Conservation (phyloP, 495 filamentous ascomycete genomes). For the Xylaria curta region DNA sequence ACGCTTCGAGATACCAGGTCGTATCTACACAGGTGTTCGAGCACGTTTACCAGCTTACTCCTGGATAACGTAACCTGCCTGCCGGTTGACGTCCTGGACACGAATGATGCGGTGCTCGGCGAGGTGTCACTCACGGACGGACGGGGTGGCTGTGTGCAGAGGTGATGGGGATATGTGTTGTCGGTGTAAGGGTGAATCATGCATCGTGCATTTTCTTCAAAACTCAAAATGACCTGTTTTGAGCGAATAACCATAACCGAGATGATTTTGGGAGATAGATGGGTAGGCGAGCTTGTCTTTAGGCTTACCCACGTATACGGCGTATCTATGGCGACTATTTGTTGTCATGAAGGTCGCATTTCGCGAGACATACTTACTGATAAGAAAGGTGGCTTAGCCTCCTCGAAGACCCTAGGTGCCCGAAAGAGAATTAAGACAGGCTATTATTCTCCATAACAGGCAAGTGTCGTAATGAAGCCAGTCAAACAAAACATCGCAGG, state of each 20-base stretch:
- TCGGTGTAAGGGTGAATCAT: background rate
- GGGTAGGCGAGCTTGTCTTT: background rate
- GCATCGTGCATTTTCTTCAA: background rate
- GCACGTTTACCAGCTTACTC: background rate
- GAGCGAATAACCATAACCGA: constrained; percentile 1
- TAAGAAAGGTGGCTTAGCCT: too few species aligned
- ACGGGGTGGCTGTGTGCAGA: constrained; percentile 12
- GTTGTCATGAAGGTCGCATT: background rate
- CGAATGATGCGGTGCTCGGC: background rate
- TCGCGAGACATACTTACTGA: background rate
- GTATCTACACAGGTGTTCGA: background rate
- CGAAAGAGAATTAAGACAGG: background rate
- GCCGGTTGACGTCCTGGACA: background rate
- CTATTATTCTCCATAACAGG: background rate
- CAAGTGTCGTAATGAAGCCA: background rate
- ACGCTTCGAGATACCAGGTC: background rate
- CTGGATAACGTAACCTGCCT: background rate
- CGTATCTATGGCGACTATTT: constrained; percentile 4
- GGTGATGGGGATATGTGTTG: background rate
- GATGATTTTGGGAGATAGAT: background rate
- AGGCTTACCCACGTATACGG: background rate
- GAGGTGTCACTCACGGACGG: background rate
- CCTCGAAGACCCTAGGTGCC: too few species aligned
- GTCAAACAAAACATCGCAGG: background rate
- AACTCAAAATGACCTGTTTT: background rate